Evolutionary conservation across 1,139 yeast genomes (phyloP), one percentile per base, ranked within the genome.

Genomic region (Suhomyces panamericanus): DNA sequence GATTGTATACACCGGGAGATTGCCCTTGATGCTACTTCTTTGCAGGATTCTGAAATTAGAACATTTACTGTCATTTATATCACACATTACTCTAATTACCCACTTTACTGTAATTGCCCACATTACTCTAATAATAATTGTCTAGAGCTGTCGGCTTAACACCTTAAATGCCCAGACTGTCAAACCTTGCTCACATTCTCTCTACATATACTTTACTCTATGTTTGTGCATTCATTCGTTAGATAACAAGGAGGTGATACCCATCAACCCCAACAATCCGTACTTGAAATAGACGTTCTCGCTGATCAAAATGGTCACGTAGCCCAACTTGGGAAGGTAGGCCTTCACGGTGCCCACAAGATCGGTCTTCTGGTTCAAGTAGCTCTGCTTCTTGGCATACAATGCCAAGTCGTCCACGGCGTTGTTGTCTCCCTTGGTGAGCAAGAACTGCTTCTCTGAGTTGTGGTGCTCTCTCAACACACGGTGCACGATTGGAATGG

Each of bases 381-480:
- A 93, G 44, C 73, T 73, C 61, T 89, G 95, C 48, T 81, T 83
- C 53, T 80, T 77, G 1, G 93, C 87, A 61, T 95, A 93, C 39
- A 93, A 74, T 16, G 88, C 85, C 55, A 93, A 76, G 66, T 93
- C 99, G 65, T 93, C 96, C 46, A 87, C 84, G 4, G 93, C 87
- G 61, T 93, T 93, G 65, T 95, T 95, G 65, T 93, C 99, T 62
- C 99, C 99, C 64, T 93, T 93, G 3, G 99, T 95, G 51, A 93
- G 76, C 42, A 93, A 68, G 47, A 84, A 73, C 66, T 93, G 98
- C 60, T 81, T 83, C 53, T 75, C 69, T 6, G 44, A 38, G 49
- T 66, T 67, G 52, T 76, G 81, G 61, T 88, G 96, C 56, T 89
- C 93, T 58, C 96, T 78, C 59, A 95, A 66, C 1, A 95, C 96